Percentiles rank a stretch among this genome's conserved stretches.
phyloP scores from a whole-genome alignment of 495 filamentous ascomycete species.

The Podospora fimiseda region DNA sequence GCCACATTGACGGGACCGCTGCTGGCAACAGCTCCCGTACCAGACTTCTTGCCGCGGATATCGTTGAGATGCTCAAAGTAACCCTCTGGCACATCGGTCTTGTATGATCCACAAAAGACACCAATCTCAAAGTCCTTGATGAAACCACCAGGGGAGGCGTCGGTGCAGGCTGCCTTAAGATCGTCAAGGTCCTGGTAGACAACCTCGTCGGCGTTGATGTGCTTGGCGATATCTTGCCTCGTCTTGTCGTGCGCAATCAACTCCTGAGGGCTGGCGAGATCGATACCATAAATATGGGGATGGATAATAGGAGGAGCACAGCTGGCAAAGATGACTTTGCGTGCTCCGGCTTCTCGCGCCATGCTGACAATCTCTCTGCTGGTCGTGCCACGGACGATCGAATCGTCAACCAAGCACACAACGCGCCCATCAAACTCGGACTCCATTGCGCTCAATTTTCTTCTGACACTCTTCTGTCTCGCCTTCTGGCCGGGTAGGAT shows the following conservation, averaged over 20 bases:
- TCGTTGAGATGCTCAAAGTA: constrained; percentile 85
- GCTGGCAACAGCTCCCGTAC: constrained; percentile 8
- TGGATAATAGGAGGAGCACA: constrained; percentile 80
- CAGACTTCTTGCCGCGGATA: constrained; percentile 65
- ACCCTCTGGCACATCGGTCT: constrained; percentile 71
- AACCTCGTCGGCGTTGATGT: constrained; percentile 87
- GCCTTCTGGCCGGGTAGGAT: constrained; percentile 88
- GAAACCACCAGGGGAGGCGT: constrained; percentile 51
- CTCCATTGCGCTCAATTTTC: constrained; percentile 78
- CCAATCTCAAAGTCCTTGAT: constrained; percentile 79
- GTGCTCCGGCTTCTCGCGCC: constrained; percentile 86
- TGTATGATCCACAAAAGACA: constrained; percentile 88
- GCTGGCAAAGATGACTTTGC: constrained; percentile 83
- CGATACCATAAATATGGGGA: constrained; percentile 74
- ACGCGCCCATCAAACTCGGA: constrained; percentile 80
- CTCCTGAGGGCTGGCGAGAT: constrained; percentile 75
- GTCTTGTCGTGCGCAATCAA: constrained; percentile 78
- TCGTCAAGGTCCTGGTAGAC: constrained; percentile 87
- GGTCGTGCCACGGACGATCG: constrained; percentile 89
- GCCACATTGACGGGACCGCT: constrained; percentile 20
- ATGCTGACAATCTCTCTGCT: constrained; percentile 87
- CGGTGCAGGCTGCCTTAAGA: constrained; percentile 71
- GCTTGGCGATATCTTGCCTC: constrained; percentile 58
- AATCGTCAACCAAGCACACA: constrained; percentile 86
- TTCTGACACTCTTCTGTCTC: constrained; percentile 69